Conservation (phyloP, 345 rosid genomes). For the Populus alba region DNA sequence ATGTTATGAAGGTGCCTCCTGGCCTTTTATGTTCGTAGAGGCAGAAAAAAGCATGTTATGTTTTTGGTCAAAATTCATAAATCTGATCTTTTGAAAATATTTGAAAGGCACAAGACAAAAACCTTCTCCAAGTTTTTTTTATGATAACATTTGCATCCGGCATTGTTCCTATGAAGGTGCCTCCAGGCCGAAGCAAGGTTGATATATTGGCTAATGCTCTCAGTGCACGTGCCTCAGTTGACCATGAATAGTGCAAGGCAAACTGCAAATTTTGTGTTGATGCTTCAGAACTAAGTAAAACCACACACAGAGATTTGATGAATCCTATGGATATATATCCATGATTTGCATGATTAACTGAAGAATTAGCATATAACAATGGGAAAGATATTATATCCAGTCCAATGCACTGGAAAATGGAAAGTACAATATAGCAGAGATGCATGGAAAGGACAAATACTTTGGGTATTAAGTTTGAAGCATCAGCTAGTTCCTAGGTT, state of each 20-base stretch:
- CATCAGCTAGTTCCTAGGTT: not conserved
- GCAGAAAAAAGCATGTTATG: not conserved
- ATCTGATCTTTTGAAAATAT: not conserved
- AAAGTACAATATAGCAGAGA: not conserved
- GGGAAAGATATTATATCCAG: not conserved
- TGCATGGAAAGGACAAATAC: not conserved
- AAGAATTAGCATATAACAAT: not conserved
- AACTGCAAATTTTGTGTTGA: constrained; percentile 54
- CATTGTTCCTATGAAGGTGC: constrained; percentile 91
- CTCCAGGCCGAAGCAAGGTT: constrained; percentile 93
- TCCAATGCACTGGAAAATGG: not conserved
- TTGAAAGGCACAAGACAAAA: not conserved
- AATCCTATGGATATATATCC: not conserved
- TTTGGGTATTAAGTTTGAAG: not conserved
- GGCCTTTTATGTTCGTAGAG: not conserved
- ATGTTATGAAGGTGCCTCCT: not conserved
- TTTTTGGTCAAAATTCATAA: not conserved
- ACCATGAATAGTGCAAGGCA: constrained; percentile 97
- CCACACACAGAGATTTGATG: not conserved
- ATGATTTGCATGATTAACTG: not conserved
- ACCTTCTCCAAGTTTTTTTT: constrained; percentile 88
- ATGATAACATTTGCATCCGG: constrained; percentile 95
- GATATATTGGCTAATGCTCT: constrained; percentile 93
- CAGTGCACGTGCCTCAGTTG: constrained; percentile 87
- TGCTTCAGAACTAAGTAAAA: constrained; percentile 13